phyloP scores from a whole-genome alignment of 768 basidiomycete species.

The Calocera viscosa region DNA sequence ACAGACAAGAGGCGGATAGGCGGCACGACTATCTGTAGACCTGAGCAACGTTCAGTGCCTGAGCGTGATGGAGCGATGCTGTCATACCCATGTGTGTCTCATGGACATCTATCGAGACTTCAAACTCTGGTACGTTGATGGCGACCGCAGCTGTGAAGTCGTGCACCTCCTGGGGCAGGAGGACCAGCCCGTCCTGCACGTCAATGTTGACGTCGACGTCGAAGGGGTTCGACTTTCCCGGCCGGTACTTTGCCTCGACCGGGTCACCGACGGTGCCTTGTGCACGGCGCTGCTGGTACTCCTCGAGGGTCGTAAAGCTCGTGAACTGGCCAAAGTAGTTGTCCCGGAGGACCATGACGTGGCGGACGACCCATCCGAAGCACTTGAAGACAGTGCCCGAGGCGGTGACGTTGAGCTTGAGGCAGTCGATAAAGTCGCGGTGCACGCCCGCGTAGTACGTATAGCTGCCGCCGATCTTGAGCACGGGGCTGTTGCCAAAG shows the following conservation, averaged over 20 bases:
- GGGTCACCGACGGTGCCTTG: conserved; percentile 64
- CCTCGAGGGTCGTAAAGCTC: conserved; percentile 75
- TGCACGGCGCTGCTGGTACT: conserved; percentile 63
- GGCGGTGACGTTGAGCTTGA: conserved; percentile 56
- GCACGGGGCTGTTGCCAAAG: conserved; percentile 44
- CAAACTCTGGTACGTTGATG: neutral
- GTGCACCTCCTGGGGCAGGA: conserved; percentile 37
- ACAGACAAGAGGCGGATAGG: neutral
- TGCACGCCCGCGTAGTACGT: conserved; percentile 55
- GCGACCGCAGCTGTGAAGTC: conserved; percentile 13
- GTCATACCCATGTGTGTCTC: conserved; percentile 6
- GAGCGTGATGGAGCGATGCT: too few relatives aligned
- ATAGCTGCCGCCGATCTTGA: conserved; percentile 58
- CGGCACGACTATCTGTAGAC: neutral
- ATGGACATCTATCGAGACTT: conserved; percentile 10
- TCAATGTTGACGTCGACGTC: conserved; percentile 55
- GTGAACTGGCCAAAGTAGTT: conserved; percentile 94
- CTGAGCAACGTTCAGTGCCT: too few relatives aligned
- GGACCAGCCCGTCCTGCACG: conserved; percentile 40
- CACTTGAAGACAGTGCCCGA: conserved; percentile 48
- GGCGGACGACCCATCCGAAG: conserved; percentile 79
- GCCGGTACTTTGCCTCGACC: conserved; percentile 62
- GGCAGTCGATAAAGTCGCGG: conserved; percentile 62
- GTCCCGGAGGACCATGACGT: conserved; percentile 77
- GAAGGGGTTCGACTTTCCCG: conserved; percentile 70